phyloP scores from a whole-genome alignment of 345 rosid species.

The Sonneratia caseolaris region DNA sequence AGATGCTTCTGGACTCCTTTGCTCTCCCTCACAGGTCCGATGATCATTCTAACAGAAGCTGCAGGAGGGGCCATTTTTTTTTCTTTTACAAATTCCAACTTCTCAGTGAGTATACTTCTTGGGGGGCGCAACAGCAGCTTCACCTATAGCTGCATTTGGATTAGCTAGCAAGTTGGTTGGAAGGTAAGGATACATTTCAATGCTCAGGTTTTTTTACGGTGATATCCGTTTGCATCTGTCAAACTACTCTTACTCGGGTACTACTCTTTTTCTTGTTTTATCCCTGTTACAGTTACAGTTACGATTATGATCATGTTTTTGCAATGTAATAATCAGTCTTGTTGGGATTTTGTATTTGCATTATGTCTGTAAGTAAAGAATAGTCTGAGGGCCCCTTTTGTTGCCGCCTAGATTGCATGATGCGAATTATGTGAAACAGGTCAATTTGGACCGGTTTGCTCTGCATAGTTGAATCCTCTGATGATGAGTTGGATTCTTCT shows the following conservation, averaged over 20 bases:
- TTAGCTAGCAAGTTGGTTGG: slow-evolving; percentile 1
- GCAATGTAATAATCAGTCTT: slow-evolving; percentile 10
- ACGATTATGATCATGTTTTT: neutral
- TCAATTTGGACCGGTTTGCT: neutral
- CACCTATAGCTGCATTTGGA: neutral
- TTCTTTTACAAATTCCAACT: neutral
- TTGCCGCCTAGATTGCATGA: neutral
- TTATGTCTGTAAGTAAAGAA: slow-evolving; percentile 9
- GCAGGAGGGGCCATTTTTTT: neutral
- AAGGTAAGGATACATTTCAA: slow-evolving; percentile 4
- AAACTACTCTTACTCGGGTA: neutral
- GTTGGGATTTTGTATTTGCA: slow-evolving; percentile 7
- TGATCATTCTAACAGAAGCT: slow-evolving; percentile 16
- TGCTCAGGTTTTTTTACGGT: neutral
- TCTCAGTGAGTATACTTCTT: neutral
- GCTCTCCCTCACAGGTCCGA: slow-evolving; percentile 80
- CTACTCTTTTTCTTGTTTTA: neutral
- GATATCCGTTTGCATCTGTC: neutral
- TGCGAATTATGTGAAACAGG: neutral
- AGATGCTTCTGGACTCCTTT: slow-evolving; percentile 86
- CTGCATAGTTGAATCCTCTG: neutral
- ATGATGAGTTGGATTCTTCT: too few species aligned
- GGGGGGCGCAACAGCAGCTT: neutral
- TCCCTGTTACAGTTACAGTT: neutral
- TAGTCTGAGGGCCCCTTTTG: slow-evolving; percentile 6